phyloP scores from a whole-genome alignment of 2,329 filamentous ascomycete genomes.

The Pseudofabraea citricarpa region DNA sequence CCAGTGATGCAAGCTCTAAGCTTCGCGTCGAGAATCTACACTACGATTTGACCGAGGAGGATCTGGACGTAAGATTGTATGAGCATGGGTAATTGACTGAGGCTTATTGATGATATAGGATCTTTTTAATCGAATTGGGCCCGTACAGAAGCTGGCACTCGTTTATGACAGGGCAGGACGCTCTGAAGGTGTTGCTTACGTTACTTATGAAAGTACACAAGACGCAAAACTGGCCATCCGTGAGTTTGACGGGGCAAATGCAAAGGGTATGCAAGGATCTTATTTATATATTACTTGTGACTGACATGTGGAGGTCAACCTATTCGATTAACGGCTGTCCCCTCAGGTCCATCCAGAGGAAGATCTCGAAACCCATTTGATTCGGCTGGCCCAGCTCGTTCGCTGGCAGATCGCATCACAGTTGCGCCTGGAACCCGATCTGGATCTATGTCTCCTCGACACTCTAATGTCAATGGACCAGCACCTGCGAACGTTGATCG shows the following conservation, averaged over 20 bases:
- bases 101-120: too few relatives aligned
- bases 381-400: slow-evolving; percentile 47
- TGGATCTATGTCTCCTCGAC: slow-evolving; percentile 54
- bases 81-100: too few relatives aligned
- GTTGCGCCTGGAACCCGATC: slow-evolving; percentile 44
- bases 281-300: neutral
- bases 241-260: slow-evolving; percentile 86
- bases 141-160: slow-evolving; percentile 63
- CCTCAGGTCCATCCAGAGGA: slow-evolving; percentile 37
- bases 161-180: slow-evolving; percentile 85
- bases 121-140: slow-evolving; percentile 74
- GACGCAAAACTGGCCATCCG: slow-evolving; percentile 72
- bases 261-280: slow-evolving; percentile 54
- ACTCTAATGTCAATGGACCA: slow-evolving; percentile 28
- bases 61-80: slow-evolving; percentile 60
- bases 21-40: slow-evolving; percentile 86
- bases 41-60: slow-evolving; percentile 82
- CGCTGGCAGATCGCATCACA: slow-evolving; percentile 58
- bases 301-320: slow-evolving; percentile 57
- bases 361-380: slow-evolving; percentile 51
- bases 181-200: slow-evolving; percentile 78
- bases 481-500: slow-evolving; percentile 28
- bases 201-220: slow-evolving; percentile 67
- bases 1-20: slow-evolving; percentile 57
- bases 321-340: slow-evolving; percentile 67